Evolutionary conservation across 192 early-diverging fungal species (phyloP).

Genomic region (Entophlyctis luteolus): DNA sequence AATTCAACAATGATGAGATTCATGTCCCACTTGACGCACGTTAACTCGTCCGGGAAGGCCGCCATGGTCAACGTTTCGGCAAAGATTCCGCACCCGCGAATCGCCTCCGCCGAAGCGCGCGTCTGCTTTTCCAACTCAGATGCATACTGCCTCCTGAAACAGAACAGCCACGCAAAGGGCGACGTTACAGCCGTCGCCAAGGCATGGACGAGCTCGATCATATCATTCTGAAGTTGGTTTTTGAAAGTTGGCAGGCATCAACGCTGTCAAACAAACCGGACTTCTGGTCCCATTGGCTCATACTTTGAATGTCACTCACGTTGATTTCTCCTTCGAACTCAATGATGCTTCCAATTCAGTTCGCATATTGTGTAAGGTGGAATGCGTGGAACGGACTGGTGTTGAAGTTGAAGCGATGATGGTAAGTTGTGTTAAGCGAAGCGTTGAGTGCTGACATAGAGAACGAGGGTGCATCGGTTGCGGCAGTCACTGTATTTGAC

Average conservation of each 20-base stretch:
- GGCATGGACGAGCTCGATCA: neutral
- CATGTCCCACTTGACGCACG: slow-evolving; percentile 50
- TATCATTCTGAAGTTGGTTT: neutral
- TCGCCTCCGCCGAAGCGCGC: slow-evolving; percentile 67
- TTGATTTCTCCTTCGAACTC: slow-evolving; percentile 66
- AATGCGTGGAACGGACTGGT: slow-evolving; percentile 80
- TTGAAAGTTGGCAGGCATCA: slow-evolving; percentile 71
- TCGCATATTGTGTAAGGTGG: slow-evolving; percentile 64
- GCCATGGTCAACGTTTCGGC: slow-evolving; percentile 83
- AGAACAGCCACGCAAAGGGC: slow-evolving; percentile 76
- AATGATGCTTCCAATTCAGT: slow-evolving; percentile 44
- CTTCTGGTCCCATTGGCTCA: slow-evolving; percentile 86
- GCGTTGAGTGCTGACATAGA: slow-evolving; percentile 32
- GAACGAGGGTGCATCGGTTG: slow-evolving; percentile 59
- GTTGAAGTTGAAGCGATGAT: slow-evolving; percentile 54
- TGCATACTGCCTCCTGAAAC: slow-evolving; percentile 61
- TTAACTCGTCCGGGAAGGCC: slow-evolving; percentile 71
- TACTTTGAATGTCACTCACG: slow-evolving; percentile 64
- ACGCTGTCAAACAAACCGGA: slow-evolving; percentile 82
- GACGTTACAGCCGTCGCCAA: slow-evolving; percentile 84
- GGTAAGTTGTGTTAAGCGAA: neutral
- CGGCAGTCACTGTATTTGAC: slow-evolving; percentile 85
- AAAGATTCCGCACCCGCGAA: slow-evolving; percentile 67
- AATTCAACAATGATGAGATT: neutral
- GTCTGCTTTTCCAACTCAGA: slow-evolving; percentile 62